These are phyloP conservation scores for Stephania yunnanensis DNA, from an alignment of 164 flowering plant genomes.

Conservation along the genomic window DNA sequence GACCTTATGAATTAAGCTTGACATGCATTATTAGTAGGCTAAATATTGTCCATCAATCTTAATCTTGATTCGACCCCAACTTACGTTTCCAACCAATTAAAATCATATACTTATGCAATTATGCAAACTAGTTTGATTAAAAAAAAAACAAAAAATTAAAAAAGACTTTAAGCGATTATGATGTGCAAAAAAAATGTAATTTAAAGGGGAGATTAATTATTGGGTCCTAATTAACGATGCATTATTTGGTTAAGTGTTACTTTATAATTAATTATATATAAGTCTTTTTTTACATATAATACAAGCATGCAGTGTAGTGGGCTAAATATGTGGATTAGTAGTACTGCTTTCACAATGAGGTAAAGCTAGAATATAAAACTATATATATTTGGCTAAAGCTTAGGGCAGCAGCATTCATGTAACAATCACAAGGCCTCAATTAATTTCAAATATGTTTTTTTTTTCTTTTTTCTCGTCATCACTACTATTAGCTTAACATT, in stretches of 20 bases:
- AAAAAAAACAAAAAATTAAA: too few relatives aligned
- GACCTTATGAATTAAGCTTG: too few relatives aligned
- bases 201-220: not conserved
- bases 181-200: not conserved
- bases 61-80: not conserved
- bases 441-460: not conserved
- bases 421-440: slow-evolving; percentile 17
- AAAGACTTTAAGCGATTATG: not conserved
- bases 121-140: too few relatives aligned
- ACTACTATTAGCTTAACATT: too few relatives aligned
- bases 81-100: not conserved
- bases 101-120: not conserved
- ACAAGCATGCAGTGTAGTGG: not conserved
- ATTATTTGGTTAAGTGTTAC: not conserved
- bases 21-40: too few relatives aligned
- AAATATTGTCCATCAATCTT: not conserved
- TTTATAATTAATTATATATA: not conserved
- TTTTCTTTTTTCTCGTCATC: slow-evolving; percentile 4
- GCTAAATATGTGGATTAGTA: slow-evolving; percentile 12
- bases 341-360: slow-evolving; percentile 6
- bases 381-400: not conserved
- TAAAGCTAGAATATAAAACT: slow-evolving; percentile 5
- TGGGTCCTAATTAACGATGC: not conserved
- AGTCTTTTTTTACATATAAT: not conserved
- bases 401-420: not conserved